Base-by-base conservation (phyloP, 371 early-diverging fungal species). In the Rhizopus stolonifer region DNA sequence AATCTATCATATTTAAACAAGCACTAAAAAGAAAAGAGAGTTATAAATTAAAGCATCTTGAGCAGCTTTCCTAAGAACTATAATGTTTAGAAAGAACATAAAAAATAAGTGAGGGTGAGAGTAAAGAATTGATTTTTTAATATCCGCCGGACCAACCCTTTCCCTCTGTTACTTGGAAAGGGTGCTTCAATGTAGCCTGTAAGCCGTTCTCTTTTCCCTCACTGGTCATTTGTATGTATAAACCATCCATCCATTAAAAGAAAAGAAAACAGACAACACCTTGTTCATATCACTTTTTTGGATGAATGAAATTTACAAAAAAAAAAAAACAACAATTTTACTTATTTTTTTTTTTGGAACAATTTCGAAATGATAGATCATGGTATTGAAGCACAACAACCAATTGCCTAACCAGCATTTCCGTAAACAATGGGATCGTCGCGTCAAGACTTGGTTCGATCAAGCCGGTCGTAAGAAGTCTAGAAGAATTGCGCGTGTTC, bases 371-470 rank as follows among this genome's bases (percentile, higher is more conserved):
- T 36, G 15, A 36, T 47, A 74, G 70, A 68, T 60, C 56, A 74
- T 74, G 74, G 74, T 72, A 58, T 86, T 94, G 91, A 93, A 90
- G 88, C 99, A 97, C 89, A 99, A 99, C 91, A 96, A 98, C 83
- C 88, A 88, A 74, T 82, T 99, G 83, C 98, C 96, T 82, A 97
- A 95, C 83, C 86, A 79, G 76, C 99, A 99, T 77, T 96, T 98
- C 90, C 98, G 93, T 80, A 99, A 99, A 91, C 92, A n/a, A n/a
- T n/a, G n/a, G n/a, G n/a, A n/a, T n/a, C n/a, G n/a, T n/a, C n/a
- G n/a, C n/a, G n/a, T n/a, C n/a, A n/a, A n/a, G n/a, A n/a, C n/a
- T n/a, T n/a, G n/a, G n/a, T n/a, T n/a, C n/a, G n/a, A n/a, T n/a
- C n/a, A n/a, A n/a, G n/a, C n/a, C n/a, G n/a, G n/a, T n/a, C n/a